phyloP scores from a whole-genome alignment of 331 rosid species.

The Acacia pycnantha region DNA sequence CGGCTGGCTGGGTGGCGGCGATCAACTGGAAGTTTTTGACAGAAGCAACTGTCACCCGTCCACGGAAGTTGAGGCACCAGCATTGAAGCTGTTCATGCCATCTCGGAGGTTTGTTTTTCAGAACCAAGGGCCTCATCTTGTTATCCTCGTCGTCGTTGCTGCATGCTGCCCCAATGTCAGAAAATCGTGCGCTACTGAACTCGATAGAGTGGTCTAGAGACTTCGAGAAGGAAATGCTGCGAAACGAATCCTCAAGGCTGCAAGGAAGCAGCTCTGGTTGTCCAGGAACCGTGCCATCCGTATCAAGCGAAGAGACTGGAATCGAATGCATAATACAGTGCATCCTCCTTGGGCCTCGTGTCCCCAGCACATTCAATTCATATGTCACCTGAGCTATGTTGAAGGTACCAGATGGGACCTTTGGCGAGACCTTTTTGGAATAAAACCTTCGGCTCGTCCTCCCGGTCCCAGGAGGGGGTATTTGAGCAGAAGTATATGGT shows the following conservation, averaged over 20 bases:
- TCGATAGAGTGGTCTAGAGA: constrained; percentile 55
- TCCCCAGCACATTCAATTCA: constrained; percentile 61
- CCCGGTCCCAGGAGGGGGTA: constrained; percentile 45
- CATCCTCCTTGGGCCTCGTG: constrained; percentile 71
- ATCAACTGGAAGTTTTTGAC: constrained; percentile 71
- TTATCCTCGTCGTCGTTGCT: constrained; percentile 43
- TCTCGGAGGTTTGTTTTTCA: constrained; percentile 69
- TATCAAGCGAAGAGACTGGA: constrained; percentile 49
- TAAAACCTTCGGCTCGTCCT: constrained; percentile 57
- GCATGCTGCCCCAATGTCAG: constrained; percentile 42
- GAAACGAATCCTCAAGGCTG: constrained; percentile 52
- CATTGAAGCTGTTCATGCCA: constrained; percentile 76
- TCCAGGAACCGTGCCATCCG: constrained; percentile 56
- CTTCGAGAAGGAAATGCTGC: constrained; percentile 58
- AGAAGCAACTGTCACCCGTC: constrained; percentile 71
- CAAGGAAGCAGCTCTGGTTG: constrained; percentile 55
- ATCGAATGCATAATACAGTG: constrained; percentile 66
- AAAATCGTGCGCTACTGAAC: constrained; percentile 62
- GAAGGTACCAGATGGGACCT: constrained; percentile 63
- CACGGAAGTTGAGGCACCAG: constrained; percentile 71
- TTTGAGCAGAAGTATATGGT: constrained; percentile 39
- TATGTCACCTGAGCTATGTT: constrained; percentile 64
- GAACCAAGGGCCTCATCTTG: constrained; percentile 50
- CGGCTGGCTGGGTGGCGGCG: constrained; percentile 57
- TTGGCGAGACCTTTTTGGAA: constrained; percentile 61